Base-by-base conservation (phyloP, 1,284 basidiomycete genomes). In the Ceratobasidium papillatum region DNA sequence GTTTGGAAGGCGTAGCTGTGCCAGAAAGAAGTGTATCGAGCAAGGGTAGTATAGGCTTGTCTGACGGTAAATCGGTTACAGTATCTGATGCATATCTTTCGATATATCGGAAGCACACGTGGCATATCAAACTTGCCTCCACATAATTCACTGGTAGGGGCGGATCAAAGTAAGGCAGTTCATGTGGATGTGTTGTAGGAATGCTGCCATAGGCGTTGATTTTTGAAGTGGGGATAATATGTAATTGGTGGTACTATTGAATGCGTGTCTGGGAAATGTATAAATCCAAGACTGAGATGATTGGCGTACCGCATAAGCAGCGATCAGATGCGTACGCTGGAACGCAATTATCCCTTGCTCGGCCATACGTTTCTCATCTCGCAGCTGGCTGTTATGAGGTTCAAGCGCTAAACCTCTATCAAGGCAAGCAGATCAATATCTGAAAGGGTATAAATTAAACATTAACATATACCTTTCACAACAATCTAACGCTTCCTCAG, bases 401-500 rank as follows among this genome's bases (percentile, higher is more conserved):
- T 61, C 59, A 5, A 61, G 34, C 36, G 27, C 27, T 17, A 64
- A 19, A 11, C 25, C 62, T 30, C 62, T 64, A 25, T 22, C 38
- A n/a, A 32, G 11, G 3, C 1, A 64, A 32, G 22, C 12, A 5
- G 25, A 11, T 54, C n/a, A 47, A 17, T 25, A 34, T 0, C 25
- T 12, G n/a, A n/a, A 9, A 51, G 1, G 3, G 49, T 14, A 17
- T 2, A 3, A 25, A n/a, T 41, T 22, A 30, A 34, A 34, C 7
- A 27, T 12, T 51, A 36, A 27, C 25, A 61, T 27, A 17, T 8
- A 51, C 62, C 62, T 27, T 14, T 64, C 62, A 22, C 62, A 51
- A 12, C 62, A 64, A 43, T 51, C 62, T 17, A 64, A 36, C 11
- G 45, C 62, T 45, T 64, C 62, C 12, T 63, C 61, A 47, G 32